These are phyloP conservation scores for Volvox reticuliferus DNA, from an alignment of 139 green algal genomes.

Conservation along the genomic window DNA sequence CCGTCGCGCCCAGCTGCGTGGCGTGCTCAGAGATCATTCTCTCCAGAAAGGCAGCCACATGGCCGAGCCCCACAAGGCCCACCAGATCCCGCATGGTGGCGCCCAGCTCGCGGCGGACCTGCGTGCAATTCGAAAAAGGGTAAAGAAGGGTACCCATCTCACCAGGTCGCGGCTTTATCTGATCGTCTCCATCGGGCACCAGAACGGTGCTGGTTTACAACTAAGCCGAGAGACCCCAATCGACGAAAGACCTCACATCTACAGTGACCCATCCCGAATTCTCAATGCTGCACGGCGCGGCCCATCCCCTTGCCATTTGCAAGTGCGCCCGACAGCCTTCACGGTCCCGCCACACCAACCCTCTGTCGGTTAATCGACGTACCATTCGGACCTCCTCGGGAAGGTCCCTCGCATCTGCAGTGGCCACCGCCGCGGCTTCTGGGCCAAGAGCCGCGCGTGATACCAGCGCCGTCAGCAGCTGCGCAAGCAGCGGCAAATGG, in stretches of 20 bases:
- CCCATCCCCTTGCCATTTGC: no score
- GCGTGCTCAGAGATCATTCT: slow-evolving; percentile 34
- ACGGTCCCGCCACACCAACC: no score
- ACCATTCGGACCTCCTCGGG: slow-evolving; percentile 61
- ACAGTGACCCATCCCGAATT: no score
- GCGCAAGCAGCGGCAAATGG: slow-evolving; percentile 64
- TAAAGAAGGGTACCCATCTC: no score
- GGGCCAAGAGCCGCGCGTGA: slow-evolving; percentile 57
- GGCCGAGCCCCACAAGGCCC: slow-evolving; percentile 49
- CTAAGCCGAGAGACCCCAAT: no score
- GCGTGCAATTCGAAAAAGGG: background rate
- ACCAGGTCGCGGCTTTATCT: no score
- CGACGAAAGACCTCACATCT: no score
- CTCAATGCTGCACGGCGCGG: no score
- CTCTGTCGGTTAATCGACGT: background rate
- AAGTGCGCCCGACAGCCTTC: no score
- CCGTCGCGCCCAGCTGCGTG: background rate
- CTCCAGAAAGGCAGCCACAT: slow-evolving; percentile 55
- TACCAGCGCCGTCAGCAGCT: slow-evolving; percentile 65
- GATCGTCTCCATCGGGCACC: no score
- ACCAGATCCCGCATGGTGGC: slow-evolving; percentile 66
- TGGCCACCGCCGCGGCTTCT: slow-evolving; percentile 42
- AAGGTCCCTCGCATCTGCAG: slow-evolving; percentile 74
- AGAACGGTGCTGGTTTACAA: no score
- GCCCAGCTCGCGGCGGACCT: slow-evolving; percentile 71